Conservation (phyloP, 1,284 basidiomycete genomes). For the Cutaneotrichosporon arboriforme region DNA sequence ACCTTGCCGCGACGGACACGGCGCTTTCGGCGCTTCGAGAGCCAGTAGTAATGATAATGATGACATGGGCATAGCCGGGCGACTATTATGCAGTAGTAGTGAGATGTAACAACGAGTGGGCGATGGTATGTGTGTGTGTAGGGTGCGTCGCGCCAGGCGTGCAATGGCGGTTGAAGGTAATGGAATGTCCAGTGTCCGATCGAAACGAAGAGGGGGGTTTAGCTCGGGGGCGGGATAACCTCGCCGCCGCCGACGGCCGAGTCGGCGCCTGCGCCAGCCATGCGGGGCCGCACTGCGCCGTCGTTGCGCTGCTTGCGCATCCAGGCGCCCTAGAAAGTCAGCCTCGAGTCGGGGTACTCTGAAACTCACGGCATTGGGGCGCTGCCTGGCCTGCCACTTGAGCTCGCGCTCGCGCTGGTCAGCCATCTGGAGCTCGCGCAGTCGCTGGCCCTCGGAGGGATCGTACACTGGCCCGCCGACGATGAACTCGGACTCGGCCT, state of each 20-base stretch:
- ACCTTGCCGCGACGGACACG: no score
- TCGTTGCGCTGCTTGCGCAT: slow-evolving; percentile 42
- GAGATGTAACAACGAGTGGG: no score
- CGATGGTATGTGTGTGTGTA: no score
- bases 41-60: no score
- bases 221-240: neutral
- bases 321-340: slow-evolving; percentile 44
- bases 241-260: neutral
- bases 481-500: slow-evolving; percentile 20
- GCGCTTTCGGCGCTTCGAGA: no score
- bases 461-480: slow-evolving; percentile 37
- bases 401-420: slow-evolving; percentile 40
- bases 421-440: slow-evolving; percentile 25
- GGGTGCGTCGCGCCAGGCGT: no score
- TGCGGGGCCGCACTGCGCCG: slow-evolving; percentile 18
- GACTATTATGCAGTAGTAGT: no score
- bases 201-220: neutral
- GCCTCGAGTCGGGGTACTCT: no score
- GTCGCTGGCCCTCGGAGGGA: slow-evolving; percentile 15
- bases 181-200: no score
- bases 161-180: no score
- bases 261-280: neutral
- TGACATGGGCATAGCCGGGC: no score
- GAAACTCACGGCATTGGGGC: slow-evolving; percentile 48
- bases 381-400: slow-evolving; percentile 37